These are phyloP conservation scores for Pythium diclinum DNA, from an alignment of 352 stramenopile genomes.

Conservation along the genomic window DNA sequence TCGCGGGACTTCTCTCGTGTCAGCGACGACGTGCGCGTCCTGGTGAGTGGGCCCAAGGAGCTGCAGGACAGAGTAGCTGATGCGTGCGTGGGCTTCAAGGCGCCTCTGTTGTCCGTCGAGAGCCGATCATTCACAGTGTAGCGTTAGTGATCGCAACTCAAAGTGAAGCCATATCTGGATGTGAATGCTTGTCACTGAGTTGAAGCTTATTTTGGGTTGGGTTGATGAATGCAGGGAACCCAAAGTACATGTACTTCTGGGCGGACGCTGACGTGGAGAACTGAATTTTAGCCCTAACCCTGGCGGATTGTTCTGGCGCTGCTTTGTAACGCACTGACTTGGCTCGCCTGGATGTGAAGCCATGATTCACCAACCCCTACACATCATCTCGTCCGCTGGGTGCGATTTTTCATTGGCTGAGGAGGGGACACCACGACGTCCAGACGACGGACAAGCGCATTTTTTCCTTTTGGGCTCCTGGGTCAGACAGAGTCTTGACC, in stretches of 20 bases:
- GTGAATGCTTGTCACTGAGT: neutral
- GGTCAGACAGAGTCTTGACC: neutral
- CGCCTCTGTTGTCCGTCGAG: conserved; percentile 20
- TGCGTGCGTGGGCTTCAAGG: conserved; percentile 4
- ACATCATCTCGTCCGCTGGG: neutral
- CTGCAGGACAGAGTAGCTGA: conserved; percentile 17
- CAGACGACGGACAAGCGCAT: conserved; percentile 3
- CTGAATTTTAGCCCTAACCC: neutral
- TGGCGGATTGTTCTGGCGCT: conserved; percentile 4
- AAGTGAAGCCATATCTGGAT: conserved; percentile 11
- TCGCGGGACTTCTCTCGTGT: neutral
- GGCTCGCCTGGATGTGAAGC: conserved; percentile 7
- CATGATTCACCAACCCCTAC: conserved; percentile 6
- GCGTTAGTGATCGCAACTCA: too few relatives aligned
- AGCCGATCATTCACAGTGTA: conserved; percentile 27
- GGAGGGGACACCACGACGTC: conserved; percentile 21
- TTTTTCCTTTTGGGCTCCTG: neutral
- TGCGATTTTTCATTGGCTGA: conserved; percentile 9
- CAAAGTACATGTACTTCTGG: neutral
- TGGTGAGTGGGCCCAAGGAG: conserved; percentile 26
- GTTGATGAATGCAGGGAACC: neutral
- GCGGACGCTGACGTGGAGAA: neutral
- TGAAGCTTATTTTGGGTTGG: conserved; percentile 9
- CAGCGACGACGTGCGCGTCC: conserved; percentile 10
- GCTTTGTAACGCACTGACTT: conserved; percentile 6